A percentile compares a stretch with the other conserved stretches of the same genome.
Conservation (phyloP, 2,329 filamentous ascomycete genomes). For the Cladosporium sp. region DNA sequence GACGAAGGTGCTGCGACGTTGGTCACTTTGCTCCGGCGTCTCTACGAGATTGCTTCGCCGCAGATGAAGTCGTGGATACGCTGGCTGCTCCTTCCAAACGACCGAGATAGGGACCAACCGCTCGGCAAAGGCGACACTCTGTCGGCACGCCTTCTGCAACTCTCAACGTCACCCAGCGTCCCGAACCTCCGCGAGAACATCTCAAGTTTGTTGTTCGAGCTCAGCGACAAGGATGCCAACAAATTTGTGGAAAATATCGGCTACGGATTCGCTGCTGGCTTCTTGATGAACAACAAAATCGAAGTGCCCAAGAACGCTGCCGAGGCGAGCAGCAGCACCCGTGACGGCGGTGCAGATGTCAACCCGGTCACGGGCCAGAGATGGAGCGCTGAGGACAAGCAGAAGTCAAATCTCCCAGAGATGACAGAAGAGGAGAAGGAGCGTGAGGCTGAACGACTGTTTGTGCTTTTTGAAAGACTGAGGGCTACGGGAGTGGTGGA, state of each 20-base stretch:
- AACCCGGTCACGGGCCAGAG: constrained; percentile 90
- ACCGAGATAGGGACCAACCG: constrained; percentile 72
- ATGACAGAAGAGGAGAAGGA: constrained; percentile 95
- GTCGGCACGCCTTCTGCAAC: constrained; percentile 72
- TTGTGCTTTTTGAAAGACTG: constrained; percentile 83
- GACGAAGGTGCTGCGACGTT: constrained; percentile 62
- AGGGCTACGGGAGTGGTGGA: constrained; percentile 74
- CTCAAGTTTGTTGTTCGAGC: constrained; percentile 78
- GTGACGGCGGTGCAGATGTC: constrained; percentile 43
- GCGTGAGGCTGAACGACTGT: constrained; percentile 82
- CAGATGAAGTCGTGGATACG: constrained; percentile 64
- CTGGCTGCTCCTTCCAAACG: constrained; percentile 69
- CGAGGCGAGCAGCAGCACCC: constrained; percentile 51
- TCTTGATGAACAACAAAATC: constrained; percentile 81
- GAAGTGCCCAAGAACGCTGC: constrained; percentile 68
- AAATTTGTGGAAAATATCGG: constrained; percentile 89
- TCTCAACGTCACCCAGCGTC: constrained; percentile 72
- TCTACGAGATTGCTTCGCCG: constrained; percentile 70
- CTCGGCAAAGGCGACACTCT: constrained; percentile 75
- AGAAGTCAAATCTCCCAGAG: constrained; percentile 62
- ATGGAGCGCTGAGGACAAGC: constrained; percentile 30
- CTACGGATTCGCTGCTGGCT: constrained; percentile 90
- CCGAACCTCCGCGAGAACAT: constrained; percentile 73
- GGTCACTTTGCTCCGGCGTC: constrained; percentile 67
- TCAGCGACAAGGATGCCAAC: constrained; percentile 77